Base-by-base conservation (phyloP, 2,329 filamentous ascomycete genomes). In the Scytalidium lignicola region DNA sequence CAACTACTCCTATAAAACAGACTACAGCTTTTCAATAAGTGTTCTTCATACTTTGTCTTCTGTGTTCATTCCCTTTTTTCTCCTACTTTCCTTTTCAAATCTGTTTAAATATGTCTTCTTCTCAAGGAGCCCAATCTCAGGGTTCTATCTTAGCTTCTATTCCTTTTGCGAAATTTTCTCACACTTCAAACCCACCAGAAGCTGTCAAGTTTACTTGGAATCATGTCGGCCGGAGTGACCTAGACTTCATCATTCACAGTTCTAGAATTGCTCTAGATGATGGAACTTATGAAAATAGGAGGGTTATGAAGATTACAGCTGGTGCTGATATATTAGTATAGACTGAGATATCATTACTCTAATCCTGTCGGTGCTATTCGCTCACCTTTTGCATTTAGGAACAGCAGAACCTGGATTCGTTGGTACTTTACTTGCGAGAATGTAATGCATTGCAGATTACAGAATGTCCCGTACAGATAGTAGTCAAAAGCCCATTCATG, bases 321-420 rank as follows among this genome's bases (percentile, higher is more conserved):
- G 70, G 69, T 18, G 65, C 62, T 13, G 65, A 69, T 46, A 56
- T 69, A 47, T 57, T 74, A 62, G 73, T 75, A 70, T 57, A 62
- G 17, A 7, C 48, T 37, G 32, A 37, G 6, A n/a, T n/a, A 37
- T 37, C 4, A 37, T 8, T 13, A 7, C 26, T 45, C 40, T 22
- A 8, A 8, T 17, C 15, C 32, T 9, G 6, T 37, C 5, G 32
- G n/a, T n/a, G 32, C 5, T 17, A 37, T 17, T 17, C 15, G 5
- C 10, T 17, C 10, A 17, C 15, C 4, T 8, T 37, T 37, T 46
- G 12, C 19, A 12, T 13, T 23, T 43, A 66, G 64, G 62, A 65
- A 52, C 49, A 49, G n/a, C 62, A 64, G 37, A 57, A 65, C 51
- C 50, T 65, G 7, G 49, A 51, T 12, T 51, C 57, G 13, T 53